Conservation (phyloP, 73 alveolate genomes). For the Loxodes magnus region DNA sequence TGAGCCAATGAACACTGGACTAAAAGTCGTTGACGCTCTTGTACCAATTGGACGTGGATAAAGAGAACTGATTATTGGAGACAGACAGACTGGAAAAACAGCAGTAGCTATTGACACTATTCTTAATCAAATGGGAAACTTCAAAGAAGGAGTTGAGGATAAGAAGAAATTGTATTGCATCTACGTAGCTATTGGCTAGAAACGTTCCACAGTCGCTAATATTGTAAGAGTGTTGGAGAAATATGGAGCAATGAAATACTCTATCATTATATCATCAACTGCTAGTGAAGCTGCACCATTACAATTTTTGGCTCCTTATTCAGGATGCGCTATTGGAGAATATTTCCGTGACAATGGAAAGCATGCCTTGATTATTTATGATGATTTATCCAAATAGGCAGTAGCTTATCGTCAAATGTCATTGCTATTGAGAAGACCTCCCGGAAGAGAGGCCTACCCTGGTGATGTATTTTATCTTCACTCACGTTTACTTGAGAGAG, state of each 20-base stretch:
- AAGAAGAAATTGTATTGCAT: constrained; percentile 85
- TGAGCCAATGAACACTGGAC: constrained; percentile 96
- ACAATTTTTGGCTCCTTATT: constrained; percentile 84
- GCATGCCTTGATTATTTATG: constrained; percentile 87
- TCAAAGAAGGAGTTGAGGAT: constrained; percentile 45
- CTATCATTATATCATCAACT: constrained; percentile 90
- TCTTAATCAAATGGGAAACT: constrained; percentile 70
- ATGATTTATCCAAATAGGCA: constrained; percentile 86
- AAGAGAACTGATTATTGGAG: constrained; percentile 96
- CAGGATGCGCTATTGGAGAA: constrained; percentile 98
- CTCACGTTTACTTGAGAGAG: constrained; percentile 82
- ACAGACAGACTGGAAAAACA: constrained; percentile 96
- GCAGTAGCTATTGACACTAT: constrained; percentile 95
- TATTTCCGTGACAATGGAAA: constrained; percentile 95
- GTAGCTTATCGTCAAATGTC: constrained; percentile 90
- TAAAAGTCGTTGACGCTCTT: constrained; percentile 80
- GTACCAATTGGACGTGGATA: constrained; percentile 98
- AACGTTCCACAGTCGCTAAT: constrained; percentile 93
- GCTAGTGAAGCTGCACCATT: constrained; percentile 94
- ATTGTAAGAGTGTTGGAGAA: constrained; percentile 67
- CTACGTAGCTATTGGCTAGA: constrained; percentile 97
- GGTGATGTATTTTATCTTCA: constrained; percentile 77
- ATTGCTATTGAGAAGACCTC: constrained; percentile 90
- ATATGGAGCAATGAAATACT: constrained; percentile 73
- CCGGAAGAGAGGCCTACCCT: constrained; percentile 95